phyloP scores from a whole-genome alignment of 1,284 basidiomycete genomes.

The Leccinum fuscescens region DNA sequence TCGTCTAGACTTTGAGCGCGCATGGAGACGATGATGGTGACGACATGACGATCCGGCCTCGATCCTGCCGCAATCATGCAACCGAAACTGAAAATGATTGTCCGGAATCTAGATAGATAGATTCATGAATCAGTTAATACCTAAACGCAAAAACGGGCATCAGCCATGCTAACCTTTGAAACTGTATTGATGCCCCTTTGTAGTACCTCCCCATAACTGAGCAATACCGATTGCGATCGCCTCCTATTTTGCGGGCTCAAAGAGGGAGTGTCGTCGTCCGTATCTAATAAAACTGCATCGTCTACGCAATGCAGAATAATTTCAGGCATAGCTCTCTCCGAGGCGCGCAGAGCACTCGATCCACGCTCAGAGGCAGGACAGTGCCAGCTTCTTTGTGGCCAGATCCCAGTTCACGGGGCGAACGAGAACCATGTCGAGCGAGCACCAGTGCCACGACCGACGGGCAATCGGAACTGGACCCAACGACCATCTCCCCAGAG shows the following conservation, averaged over 20 bases:
- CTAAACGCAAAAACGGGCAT: not conserved
- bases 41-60: conserved; percentile 19
- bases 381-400: conserved; percentile 36
- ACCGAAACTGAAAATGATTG: conserved; percentile 50
- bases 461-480: conserved; percentile 17
- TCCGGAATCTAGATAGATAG: conserved; percentile 49
- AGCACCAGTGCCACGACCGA: conserved; percentile 45
- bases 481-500: conserved; percentile 41
- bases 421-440: conserved; percentile 55
- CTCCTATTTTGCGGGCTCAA: conserved; percentile 37
- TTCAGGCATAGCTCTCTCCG: conserved; percentile 38
- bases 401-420: conserved; percentile 56
- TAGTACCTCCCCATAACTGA: too few species aligned
- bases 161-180: too few species aligned
- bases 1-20: conserved; percentile 46
- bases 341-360: conserved; percentile 40
- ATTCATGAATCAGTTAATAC: conserved; percentile 3
- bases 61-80: conserved; percentile 34
- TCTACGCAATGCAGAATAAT: conserved; percentile 21
- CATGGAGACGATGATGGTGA: conserved; percentile 23
- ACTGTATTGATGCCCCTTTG: too few species aligned
- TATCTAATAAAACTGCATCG: conserved; percentile 31
- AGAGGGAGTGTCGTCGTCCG: not conserved
- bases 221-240: conserved; percentile 52
- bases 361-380: conserved; percentile 35